phyloP scores from a whole-genome alignment of 2,329 filamentous ascomycete species.

The Pseudogymnoascus sp. region DNA sequence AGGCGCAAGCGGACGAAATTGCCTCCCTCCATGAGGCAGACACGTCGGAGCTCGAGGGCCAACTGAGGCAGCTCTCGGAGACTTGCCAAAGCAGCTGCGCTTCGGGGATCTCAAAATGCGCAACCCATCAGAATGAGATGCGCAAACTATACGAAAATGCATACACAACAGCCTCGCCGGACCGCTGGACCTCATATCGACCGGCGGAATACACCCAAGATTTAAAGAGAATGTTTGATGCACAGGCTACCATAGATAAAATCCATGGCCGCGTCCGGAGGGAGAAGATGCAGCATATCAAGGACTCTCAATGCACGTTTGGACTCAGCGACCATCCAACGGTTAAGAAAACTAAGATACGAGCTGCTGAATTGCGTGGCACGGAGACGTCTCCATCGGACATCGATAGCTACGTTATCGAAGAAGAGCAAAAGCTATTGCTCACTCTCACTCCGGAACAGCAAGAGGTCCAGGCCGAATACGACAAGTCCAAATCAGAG shows the following conservation, averaged over 20 bases:
- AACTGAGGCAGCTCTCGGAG: neutral
- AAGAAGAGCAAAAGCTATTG: neutral
- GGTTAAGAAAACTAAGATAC: neutral
- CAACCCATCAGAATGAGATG: constrained; percentile 1
- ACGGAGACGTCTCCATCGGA: neutral
- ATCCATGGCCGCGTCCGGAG: neutral
- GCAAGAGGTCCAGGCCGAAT: neutral
- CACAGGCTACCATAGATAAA: neutral
- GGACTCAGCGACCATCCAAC: neutral
- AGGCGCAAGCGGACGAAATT: neutral
- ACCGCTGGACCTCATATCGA: neutral
- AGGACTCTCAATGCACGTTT: neutral
- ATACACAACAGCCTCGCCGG: neutral
- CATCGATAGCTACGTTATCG: neutral
- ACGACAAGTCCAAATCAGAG: neutral
- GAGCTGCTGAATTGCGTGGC: neutral
- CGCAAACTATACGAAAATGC: neutral
- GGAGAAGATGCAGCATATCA: neutral
- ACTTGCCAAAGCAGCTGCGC: neutral
- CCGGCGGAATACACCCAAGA: neutral
- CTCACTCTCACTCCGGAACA: neutral
- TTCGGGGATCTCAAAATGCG: neutral
- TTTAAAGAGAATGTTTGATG: neutral
- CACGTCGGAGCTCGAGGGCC: constrained; percentile 1
- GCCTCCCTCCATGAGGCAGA: neutral